Base-by-base conservation (phyloP, 176 grass and related monocot genomes). In the Aechmea fasciata region DNA sequence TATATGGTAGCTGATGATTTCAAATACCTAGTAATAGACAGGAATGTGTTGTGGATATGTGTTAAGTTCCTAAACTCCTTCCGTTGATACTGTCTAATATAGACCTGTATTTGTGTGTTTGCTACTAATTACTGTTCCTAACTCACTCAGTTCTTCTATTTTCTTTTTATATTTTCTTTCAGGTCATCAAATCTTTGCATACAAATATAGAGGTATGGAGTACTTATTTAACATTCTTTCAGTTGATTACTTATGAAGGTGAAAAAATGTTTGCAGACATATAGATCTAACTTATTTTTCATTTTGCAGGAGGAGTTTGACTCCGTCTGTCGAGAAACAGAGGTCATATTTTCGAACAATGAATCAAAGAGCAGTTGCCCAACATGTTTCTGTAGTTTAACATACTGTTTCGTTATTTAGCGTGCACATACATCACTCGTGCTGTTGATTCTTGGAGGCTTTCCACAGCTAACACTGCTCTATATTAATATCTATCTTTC, bases 231-330 rank as follows among this genome's bases (percentile, higher is more conserved):
- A 7, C 33, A 41, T 41, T 41, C 33, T 41, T 41, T 6, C 5
- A 61, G 15, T 47, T 19, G 20, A 26, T 48, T 15, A 1, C 47
- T 50, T 24, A 15, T 47, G 15, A 47, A 13, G 9, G 48, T 41
- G 13, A 3, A 67, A 67, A 3, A 15, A n/a, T 67, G 33, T 14
- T 67, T 7, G 10, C 13, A 0, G 11, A 62, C 17, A 0, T 17
- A 33, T 6, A 13, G 11, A 66, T 69, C 53, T 29, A 69, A 57
- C 52, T 41, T 20, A 1, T 71, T 54, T 10, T 78, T 71, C 49
- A 25, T 87, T 48, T 65, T 83, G 76, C 82, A 88, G 89, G 82
- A 82, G 64, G 82, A 77, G 47, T 91, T 91, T 49, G 76, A 80
- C n/a, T 57, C 65, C 24, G 3, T 85, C 68, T 88, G 85, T 59